Evolutionary conservation across 495 filamentous ascomycete genomes (phyloP).

Genomic region (Beverwykella pulmonaria): DNA sequence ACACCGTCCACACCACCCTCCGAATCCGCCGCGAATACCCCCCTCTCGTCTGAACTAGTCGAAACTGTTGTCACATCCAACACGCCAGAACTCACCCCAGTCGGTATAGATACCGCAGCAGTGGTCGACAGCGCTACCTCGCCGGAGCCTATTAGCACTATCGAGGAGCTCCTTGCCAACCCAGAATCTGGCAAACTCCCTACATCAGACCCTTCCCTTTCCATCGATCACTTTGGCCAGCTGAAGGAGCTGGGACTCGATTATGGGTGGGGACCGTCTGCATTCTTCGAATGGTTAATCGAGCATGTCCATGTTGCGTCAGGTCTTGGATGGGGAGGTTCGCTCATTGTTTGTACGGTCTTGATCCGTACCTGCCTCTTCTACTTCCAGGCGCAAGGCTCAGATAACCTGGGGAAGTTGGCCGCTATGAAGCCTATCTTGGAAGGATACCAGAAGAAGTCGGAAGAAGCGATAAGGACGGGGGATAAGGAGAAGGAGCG

Average conservation of each 20-base stretch:
- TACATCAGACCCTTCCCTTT: constrained; percentile 32
- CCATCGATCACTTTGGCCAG: constrained; percentile 78
- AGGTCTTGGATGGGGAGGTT: constrained; percentile 79
- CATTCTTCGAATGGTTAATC: constrained; percentile 68
- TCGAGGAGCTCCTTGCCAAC: constrained; percentile 5
- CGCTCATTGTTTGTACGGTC: constrained; percentile 66
- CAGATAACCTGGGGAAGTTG: constrained; percentile 61
- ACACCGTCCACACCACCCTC: constrained; percentile 1
- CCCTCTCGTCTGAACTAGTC: background rate
- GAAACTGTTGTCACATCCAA: constrained; percentile 16
- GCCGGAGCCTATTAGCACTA: background rate
- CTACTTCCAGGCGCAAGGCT: constrained; percentile 61
- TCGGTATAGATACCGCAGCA: constrained; percentile 10
- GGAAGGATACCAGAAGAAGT: constrained; percentile 54
- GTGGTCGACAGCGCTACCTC: background rate
- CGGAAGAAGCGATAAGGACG: constrained; percentile 47
- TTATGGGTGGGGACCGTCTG: constrained; percentile 76
- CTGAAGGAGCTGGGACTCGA: constrained; percentile 81
- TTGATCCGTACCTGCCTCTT: constrained; percentile 67
- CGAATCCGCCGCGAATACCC: background rate
- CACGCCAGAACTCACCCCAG: constrained; percentile 27
- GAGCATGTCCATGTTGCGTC: constrained; percentile 78
- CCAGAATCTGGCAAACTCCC: background rate
- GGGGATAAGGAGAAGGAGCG: constrained; percentile 52
- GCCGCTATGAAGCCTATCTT: constrained; percentile 52